Conservation (phyloP, 2,329 filamentous ascomycete species). For the Pseudopyrenochaeta lycopersici region DNA sequence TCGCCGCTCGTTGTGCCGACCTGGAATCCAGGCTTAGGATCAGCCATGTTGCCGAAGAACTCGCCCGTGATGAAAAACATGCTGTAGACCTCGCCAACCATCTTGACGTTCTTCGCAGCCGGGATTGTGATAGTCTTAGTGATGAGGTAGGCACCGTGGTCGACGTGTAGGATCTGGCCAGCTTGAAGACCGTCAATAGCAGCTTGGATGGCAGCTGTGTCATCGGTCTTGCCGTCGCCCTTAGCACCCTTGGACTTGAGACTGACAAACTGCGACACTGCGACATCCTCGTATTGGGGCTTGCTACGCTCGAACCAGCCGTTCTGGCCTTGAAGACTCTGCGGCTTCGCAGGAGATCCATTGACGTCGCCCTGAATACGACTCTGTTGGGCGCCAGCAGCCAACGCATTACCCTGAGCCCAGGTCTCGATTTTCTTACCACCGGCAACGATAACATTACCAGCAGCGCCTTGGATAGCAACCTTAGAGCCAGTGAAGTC, state of each 20-base stretch:
- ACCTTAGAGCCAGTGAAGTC: constrained; percentile 77
- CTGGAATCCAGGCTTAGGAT: constrained; percentile 86
- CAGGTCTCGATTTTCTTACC: constrained; percentile 75
- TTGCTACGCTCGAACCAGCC: constrained; percentile 83
- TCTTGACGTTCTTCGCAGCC: constrained; percentile 74
- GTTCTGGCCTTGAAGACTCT: constrained; percentile 71
- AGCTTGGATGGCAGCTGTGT: constrained; percentile 83
- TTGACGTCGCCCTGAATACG: constrained; percentile 65
- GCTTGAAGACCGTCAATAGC: constrained; percentile 73
- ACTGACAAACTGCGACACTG: constrained; percentile 77
- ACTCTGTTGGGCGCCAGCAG: constrained; percentile 52
- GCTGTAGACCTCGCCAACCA: constrained; percentile 92
- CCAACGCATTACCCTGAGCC: constrained; percentile 81
- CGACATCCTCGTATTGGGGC: constrained; percentile 81
- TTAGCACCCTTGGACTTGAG: constrained; percentile 84
- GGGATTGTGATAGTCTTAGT: constrained; percentile 68
- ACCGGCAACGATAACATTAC: constrained; percentile 72
- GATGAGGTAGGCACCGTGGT: constrained; percentile 70
- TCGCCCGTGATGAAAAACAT: constrained; percentile 83
- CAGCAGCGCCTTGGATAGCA: constrained; percentile 69
- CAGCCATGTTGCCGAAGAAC: constrained; percentile 76
- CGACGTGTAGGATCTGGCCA: constrained; percentile 70
- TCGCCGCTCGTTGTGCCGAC: constrained; percentile 78
- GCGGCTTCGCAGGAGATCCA: constrained; percentile 68
- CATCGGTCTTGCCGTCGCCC: constrained; percentile 87